Conservation (phyloP, 331 rosid genomes). For the Phaseolus coccineus region DNA sequence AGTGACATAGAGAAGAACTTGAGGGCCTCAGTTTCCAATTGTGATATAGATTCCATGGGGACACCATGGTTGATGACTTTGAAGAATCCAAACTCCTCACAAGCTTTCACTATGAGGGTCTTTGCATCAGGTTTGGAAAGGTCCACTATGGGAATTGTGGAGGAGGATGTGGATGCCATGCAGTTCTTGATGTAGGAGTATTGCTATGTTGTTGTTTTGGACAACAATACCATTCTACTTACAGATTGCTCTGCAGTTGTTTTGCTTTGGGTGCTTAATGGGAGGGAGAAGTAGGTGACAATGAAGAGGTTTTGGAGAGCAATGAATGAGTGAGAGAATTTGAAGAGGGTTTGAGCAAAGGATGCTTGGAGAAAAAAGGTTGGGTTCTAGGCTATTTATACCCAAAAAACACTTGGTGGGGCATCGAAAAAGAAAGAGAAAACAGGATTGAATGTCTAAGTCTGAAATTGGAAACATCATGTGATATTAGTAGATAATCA, state of each 20-base stretch:
- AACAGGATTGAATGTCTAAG: neutral
- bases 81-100: constrained; percentile 93
- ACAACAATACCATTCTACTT: constrained; percentile 56
- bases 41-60: constrained; percentile 71
- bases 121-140: constrained; percentile 79
- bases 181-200: constrained; percentile 52
- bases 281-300: neutral
- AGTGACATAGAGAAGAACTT: constrained; percentile 82
- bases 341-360: constrained; percentile 36
- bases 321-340: constrained; percentile 22
- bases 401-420: constrained; percentile 20
- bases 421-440: neutral
- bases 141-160: constrained; percentile 80
- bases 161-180: constrained; percentile 47
- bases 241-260: neutral
- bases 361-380: constrained; percentile 42
- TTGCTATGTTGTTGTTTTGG: constrained; percentile 58
- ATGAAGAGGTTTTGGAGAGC: neutral
- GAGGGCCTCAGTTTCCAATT: constrained; percentile 70
- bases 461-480: neutral
- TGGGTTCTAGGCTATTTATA: constrained; percentile 59
- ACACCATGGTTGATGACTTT: constrained; percentile 89
- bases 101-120: constrained; percentile 77
- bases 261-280: constrained; percentile 26
- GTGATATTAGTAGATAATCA: neutral